Base-by-base conservation (phyloP, 2,329 filamentous ascomycete species). In the Scytalidium sp. region DNA sequence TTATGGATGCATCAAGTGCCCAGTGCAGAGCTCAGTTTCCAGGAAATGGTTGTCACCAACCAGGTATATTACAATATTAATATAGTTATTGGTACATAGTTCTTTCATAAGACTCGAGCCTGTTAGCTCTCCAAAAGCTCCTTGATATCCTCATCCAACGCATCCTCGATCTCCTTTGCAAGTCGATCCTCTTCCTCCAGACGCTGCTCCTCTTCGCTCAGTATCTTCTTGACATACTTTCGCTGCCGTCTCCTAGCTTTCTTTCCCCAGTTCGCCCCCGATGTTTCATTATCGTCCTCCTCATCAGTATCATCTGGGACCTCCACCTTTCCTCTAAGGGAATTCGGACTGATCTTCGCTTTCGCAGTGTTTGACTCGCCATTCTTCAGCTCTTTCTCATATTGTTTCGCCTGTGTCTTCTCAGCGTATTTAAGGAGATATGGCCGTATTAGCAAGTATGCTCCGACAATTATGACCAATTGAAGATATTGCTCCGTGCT, bases 71-170 rank as follows among this genome's bases (percentile, higher is more conserved):
- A n/a, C n/a, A n/a, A n/a, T n/a, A n/a, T n/a, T n/a, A n/a, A n/a
- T 42, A 19, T n/a, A 3, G 17, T 3, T 21, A 22, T 20, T 11
- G 41, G 41, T 43, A 17, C n/a, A n/a, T 20, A 22, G 17, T 10
- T 43, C 19, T 43, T 13, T n/a, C n/a, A n/a, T n/a, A n/a, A n/a
- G 32, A 36, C 32, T 36, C 13, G 6, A n/a, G 13, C 32, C 32
- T 15, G 13, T 40, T 69, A 78, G 62, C 83, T 76, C 59, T 80
- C 75, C 65, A 91, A 67, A 60, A 86, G 82, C 68, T 91, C 84
- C 64, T 83, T 79, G 58, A 92, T 86, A 65, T 91, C 86, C 70
- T 87, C 86, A 66, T 90, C 85, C 52, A 86, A 82, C 56, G 88
- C 77, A 51, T 85, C 81, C 58, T 85, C 83, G 60, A 81, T 76